Evolutionary conservation across 2,329 filamentous ascomycete genomes (phyloP).

Genomic region (Sporothrix dimorphospora): DNA sequence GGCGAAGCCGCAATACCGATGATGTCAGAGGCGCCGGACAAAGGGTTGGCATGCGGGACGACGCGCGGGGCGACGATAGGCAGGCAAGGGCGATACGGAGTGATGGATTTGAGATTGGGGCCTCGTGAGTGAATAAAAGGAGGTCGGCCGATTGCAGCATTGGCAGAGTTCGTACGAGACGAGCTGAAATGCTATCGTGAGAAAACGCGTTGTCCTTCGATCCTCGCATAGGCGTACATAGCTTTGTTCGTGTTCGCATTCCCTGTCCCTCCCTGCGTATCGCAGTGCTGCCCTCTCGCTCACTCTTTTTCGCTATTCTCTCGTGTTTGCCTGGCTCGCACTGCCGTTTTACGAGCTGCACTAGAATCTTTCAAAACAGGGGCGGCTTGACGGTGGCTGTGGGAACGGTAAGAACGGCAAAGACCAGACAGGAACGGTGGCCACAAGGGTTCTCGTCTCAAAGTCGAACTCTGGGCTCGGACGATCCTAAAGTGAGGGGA

Average conservation of each 20-base stretch:
- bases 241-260: neutral
- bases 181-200: no score
- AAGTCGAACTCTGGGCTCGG: neutral
- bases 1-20: neutral
- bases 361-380: no score
- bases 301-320: neutral
- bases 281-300: neutral
- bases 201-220: neutral
- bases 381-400: neutral
- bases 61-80: constrained; percentile 1
- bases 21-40: constrained; percentile 18
- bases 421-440: neutral
- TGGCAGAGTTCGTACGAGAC: neutral
- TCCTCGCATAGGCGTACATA: neutral
- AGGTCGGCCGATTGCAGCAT: neutral
- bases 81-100: neutral
- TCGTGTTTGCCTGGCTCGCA: neutral
- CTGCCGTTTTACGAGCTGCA: neutral
- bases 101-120: neutral
- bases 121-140: neutral
- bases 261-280: neutral
- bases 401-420: constrained; percentile 1
- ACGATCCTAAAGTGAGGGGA: neutral
- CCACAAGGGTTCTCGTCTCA: constrained; percentile 23
- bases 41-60: neutral